These are phyloP conservation scores for Phellinidium pouzarii DNA, from an alignment of 1,284 basidiomycete genomes.

Conservation along the genomic window DNA sequence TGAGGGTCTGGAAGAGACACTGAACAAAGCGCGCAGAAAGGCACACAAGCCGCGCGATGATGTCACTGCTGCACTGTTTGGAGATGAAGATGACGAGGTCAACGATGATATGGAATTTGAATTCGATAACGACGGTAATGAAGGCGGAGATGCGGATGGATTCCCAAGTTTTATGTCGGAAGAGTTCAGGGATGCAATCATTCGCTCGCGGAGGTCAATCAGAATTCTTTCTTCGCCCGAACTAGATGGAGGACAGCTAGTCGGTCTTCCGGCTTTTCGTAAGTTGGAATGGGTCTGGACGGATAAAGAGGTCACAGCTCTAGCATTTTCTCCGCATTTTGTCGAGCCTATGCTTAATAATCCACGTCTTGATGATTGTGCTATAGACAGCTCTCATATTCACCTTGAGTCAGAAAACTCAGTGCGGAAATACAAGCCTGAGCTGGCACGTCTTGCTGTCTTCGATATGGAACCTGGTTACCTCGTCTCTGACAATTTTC, in stretches of 20 bases:
- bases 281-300: conserved; percentile 66
- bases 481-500: conserved; percentile 25
- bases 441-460: conserved; percentile 34
- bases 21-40: conserved; percentile 2
- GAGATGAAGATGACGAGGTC: conserved; percentile 29
- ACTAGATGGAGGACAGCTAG: conserved; percentile 38
- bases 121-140: background rate
- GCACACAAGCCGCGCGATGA: conserved; percentile 27
- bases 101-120: conserved; percentile 5
- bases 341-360: background rate
- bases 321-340: background rate
- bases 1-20: conserved; percentile 24
- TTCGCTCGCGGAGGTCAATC: conserved; percentile 60
- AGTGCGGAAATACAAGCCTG: conserved; percentile 14
- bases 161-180: conserved; percentile 57
- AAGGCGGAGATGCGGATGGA: conserved; percentile 4
- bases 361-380: background rate
- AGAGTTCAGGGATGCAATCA: conserved; percentile 42
- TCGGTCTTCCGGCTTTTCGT: conserved; percentile 18
- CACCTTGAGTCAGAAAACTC: background rate
- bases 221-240: conserved; percentile 51
- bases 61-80: conserved; percentile 31
- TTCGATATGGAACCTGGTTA: conserved; percentile 64
- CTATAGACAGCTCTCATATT: background rate
- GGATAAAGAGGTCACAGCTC: conserved; percentile 36